Base-by-base conservation (phyloP, 2,329 filamentous ascomycete species). In the Harringtonia lauricola region DNA sequence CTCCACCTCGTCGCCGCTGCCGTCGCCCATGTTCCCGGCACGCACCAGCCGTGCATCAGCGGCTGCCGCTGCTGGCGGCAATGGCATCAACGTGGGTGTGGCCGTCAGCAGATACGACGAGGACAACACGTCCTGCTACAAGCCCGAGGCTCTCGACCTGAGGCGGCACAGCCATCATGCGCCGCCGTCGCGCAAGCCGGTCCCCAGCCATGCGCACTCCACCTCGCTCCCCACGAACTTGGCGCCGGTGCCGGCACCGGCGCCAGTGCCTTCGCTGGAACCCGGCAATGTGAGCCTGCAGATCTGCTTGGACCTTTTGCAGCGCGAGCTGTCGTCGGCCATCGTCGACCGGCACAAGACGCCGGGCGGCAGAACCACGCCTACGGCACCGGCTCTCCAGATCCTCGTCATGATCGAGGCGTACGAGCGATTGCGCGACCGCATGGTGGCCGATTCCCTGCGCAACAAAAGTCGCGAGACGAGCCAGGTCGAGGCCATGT, bases 401-500 rank as follows among this genome's bases (percentile, higher is more conserved):
- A 55, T 76, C 17, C 70, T 68, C 66, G 63, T 71, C 36, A 76
- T 76, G 72, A 76, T 76, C 41, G 72, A 76, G 51, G 72, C 72
- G 3, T 76, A 76, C 51, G 72, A 76, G 60, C 63, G 63, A 46
- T 56, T 77, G 45, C 61, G 69, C 15, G 67, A 74, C 36, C 64
- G 65, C 51, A 53, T 76, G 1, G 52, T 58, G 1, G 59, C 55
- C 2, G 50, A 52, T 14, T 33, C 39, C 8, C 55, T 51, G 15
- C 42, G 56, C n/a, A 49, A 36, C 21, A 31, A 36, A 13, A 56
- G 55, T 21, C 58, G 54, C 19, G 57, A 61, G 44, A 48, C 57
- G 28, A 49, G 50, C 1, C 55, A 63, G 2, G 48, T 65, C 14
- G 60, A 66, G 47, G 52, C 52, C 18, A 68, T 71, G 59, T 68